A percentile compares a stretch with the other conserved stretches of the same genome.
phyloP scores from a whole-genome alignment of 345 rosid species.

The Passiflora organensis region DNA sequence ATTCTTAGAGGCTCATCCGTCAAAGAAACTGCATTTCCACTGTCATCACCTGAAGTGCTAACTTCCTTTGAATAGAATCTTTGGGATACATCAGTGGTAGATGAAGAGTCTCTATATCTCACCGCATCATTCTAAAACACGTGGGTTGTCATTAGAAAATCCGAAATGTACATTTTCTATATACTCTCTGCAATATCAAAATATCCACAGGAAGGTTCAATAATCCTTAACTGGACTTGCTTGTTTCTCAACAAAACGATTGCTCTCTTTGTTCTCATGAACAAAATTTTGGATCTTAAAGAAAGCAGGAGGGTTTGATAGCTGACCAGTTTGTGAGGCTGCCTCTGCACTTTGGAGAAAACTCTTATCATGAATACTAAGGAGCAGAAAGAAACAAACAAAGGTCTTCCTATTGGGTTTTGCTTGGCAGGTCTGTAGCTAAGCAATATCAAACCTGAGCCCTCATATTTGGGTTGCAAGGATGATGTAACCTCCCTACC shows the following conservation, averaged over 20 bases:
- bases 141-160: constrained; percentile 28
- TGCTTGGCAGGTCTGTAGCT: constrained; percentile 8
- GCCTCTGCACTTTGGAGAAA: constrained; percentile 22
- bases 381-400: constrained; percentile 32
- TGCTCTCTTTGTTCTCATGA: constrained; percentile 17
- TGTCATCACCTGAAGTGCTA: constrained; percentile 11
- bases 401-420: constrained; percentile 8
- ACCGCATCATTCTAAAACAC: constrained; percentile 42
- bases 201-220: constrained; percentile 8
- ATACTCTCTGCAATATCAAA: constrained; percentile 3
- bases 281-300: constrained; percentile 21
- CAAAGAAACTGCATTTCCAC: constrained; percentile 13
- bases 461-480: constrained; percentile 15
- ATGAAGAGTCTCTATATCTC: constrained; percentile 25
- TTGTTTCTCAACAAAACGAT: constrained; percentile 15
- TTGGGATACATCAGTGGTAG: constrained; percentile 8
- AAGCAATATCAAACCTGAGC: constrained; percentile 52
- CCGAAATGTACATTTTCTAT: background rate
- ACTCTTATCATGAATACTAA: constrained; percentile 25
- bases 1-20: constrained; percentile 17
- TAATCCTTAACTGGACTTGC: constrained; percentile 46
- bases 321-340: constrained; percentile 10
- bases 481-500: constrained; percentile 13
- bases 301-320: background rate
- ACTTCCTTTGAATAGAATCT: constrained; percentile 14